Evolutionary conservation across 2,329 filamentous ascomycete genomes (phyloP).

Genomic region (Fusarium miscanthi): DNA sequence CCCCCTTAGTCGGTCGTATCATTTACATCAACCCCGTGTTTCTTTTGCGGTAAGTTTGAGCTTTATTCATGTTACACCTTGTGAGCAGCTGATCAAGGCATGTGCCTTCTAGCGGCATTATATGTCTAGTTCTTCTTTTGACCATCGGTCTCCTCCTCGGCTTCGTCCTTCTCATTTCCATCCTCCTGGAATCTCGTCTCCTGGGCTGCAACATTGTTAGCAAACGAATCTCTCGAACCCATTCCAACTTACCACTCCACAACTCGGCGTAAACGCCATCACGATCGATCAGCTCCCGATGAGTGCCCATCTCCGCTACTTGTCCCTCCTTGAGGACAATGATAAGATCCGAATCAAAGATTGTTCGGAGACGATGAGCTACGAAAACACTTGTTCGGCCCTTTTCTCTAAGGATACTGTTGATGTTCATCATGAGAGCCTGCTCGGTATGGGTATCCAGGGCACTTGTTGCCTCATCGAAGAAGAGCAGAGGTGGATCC

Average conservation of each 20-base stretch:
- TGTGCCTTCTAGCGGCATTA: neutral
- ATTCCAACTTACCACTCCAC: slow-evolving; percentile 78
- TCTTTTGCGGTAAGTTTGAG: neutral
- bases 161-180: slow-evolving; percentile 56
- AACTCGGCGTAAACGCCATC: slow-evolving; percentile 87
- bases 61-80: slow-evolving; percentile 24
- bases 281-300: slow-evolving; percentile 81
- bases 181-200: slow-evolving; percentile 67
- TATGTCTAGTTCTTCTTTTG: slow-evolving; percentile 18
- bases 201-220: slow-evolving; percentile 60
- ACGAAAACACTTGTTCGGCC: slow-evolving; percentile 92
- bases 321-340: slow-evolving; percentile 86
- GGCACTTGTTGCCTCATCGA: slow-evolving; percentile 93
- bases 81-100: neutral
- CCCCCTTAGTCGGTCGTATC: neutral
- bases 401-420: slow-evolving; percentile 90
- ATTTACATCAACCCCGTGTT: neutral
- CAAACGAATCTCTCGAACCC: neutral
- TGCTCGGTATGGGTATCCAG: slow-evolving; percentile 95
- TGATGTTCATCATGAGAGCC: slow-evolving; percentile 90
- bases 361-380: slow-evolving; percentile 90
- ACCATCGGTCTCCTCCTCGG: slow-evolving; percentile 38
- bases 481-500: slow-evolving; percentile 90
- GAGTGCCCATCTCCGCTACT: slow-evolving; percentile 91
- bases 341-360: slow-evolving; percentile 92